Percentiles rank a stretch among this genome's conserved stretches.
Evolutionary conservation across 2,329 filamentous ascomycete species (phyloP).

Genomic region (Colletotrichum sansevieriae): DNA sequence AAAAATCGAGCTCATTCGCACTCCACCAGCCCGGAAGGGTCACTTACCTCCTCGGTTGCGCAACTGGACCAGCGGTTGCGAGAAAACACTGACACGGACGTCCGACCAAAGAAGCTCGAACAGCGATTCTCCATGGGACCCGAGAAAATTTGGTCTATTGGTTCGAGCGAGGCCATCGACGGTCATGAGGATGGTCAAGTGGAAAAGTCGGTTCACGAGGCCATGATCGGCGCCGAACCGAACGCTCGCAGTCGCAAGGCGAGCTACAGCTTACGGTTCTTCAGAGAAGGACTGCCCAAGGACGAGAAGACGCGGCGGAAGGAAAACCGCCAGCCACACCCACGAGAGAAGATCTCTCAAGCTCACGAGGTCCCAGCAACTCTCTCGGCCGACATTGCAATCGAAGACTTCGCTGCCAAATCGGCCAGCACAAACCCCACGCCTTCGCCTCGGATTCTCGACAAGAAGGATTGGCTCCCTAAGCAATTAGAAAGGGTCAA

Average conservation of each 20-base stretch:
- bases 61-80: slow-evolving; percentile 40
- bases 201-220: slow-evolving; percentile 74
- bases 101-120: slow-evolving; percentile 55
- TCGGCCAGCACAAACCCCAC: slow-evolving; percentile 27
- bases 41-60: slow-evolving; percentile 43
- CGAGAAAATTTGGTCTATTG: slow-evolving; percentile 76
- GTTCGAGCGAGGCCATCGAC: slow-evolving; percentile 61
- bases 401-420: slow-evolving; percentile 41
- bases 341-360: slow-evolving; percentile 58
- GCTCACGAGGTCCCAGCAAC: slow-evolving; percentile 49
- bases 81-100: slow-evolving; percentile 44
- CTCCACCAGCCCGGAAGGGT: slow-evolving; percentile 46
- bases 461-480: slow-evolving; percentile 43
- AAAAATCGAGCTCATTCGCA: slow-evolving; percentile 44
- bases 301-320: slow-evolving; percentile 69
- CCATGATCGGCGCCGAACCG: slow-evolving; percentile 71
- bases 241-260: slow-evolving; percentile 76
- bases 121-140: slow-evolving; percentile 59
- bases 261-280: slow-evolving; percentile 75
- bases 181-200: slow-evolving; percentile 66
- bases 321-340: slow-evolving; percentile 54
- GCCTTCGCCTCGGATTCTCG: slow-evolving; percentile 43
- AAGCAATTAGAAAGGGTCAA: slow-evolving; percentile 34
- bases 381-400: slow-evolving; percentile 36
- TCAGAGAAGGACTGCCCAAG: slow-evolving; percentile 73